These are phyloP conservation scores for Magnolia officinalis DNA, from an alignment of 164 flowering plant genomes.

Conservation along the genomic window DNA sequence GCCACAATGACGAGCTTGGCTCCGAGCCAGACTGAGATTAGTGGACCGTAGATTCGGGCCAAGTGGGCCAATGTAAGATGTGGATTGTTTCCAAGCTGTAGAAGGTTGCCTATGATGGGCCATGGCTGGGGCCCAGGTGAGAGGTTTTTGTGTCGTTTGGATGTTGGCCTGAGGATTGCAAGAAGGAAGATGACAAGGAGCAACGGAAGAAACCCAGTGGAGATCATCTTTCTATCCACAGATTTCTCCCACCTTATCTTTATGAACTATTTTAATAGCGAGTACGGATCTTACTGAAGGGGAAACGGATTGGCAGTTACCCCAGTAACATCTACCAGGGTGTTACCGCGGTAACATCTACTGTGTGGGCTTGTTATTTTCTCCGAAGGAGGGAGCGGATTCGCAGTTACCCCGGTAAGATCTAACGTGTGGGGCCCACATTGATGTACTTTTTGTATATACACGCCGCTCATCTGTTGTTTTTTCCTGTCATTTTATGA, in stretches of 20 bases:
- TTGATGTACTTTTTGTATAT: no score
- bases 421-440: no score
- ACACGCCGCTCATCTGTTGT: no score
- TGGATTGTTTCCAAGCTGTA: slow-evolving; percentile 20
- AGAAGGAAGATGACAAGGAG: neutral
- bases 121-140: slow-evolving; percentile 38
- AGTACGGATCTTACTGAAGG: no score
- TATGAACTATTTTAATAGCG: neutral
- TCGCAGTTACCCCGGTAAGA: no score
- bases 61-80: slow-evolving; percentile 19
- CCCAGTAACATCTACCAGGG: no score
- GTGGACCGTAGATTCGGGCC: slow-evolving; percentile 26
- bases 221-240: neutral
- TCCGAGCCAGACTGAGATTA: slow-evolving; percentile 30
- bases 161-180: neutral
- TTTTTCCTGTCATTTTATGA: no score
- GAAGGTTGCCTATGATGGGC: slow-evolving; percentile 29
- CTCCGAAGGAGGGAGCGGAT: no score
- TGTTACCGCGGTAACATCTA: no score
- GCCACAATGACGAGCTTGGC: slow-evolving; percentile 25
- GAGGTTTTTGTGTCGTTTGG: slow-evolving; percentile 5
- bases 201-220: neutral
- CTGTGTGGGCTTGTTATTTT: no score
- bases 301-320: no score
- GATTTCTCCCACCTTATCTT: neutral